Percentiles rank a stretch among this genome's conserved stretches.
These are phyloP conservation scores for Aspergillus pseudoviridinutans DNA, from an alignment of 2,329 filamentous ascomycete genomes.

Conservation along the genomic window DNA sequence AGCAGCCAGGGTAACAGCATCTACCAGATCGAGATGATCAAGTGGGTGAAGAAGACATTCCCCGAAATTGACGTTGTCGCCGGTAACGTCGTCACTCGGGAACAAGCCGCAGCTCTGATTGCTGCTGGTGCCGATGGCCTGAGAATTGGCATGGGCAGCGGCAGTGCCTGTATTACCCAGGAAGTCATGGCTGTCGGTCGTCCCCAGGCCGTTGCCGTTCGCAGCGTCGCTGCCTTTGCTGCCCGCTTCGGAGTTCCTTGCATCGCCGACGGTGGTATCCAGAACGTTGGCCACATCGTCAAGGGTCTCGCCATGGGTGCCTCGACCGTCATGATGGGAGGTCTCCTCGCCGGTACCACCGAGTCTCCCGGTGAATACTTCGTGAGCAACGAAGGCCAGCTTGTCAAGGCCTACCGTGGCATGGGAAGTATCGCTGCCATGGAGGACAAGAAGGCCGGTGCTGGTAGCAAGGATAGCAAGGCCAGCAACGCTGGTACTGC, in stretches of 20 bases:
- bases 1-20: constrained; percentile 97
- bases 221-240: constrained; percentile 84
- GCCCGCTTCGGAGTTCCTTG: constrained; percentile 93
- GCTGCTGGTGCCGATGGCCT: constrained; percentile 92
- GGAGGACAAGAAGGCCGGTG: constrained; percentile 96
- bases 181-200: constrained; percentile 99
- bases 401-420: constrained; percentile 98
- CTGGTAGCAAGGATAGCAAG: constrained; percentile 64
- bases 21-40: constrained; percentile 98
- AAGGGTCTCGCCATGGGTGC: constrained; percentile 95
- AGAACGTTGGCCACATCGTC: constrained; percentile 98
- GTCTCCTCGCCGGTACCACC: constrained; percentile 91
- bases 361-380: constrained; percentile 97
- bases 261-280: constrained; percentile 95
- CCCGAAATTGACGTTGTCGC: constrained; percentile 89
- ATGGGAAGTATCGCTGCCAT: constrained; percentile 99
- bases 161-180: constrained; percentile 97
- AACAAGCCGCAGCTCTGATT: constrained; percentile 90
- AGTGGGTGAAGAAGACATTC: constrained; percentile 85
- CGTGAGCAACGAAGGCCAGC: constrained; percentile 91
- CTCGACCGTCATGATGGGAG: constrained; percentile 98
- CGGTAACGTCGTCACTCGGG: constrained; percentile 96
- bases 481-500: constrained; percentile 86
- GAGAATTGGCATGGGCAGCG: constrained; percentile 97
- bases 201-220: constrained; percentile 90